Percentiles rank a stretch among this genome's conserved stretches.
These are phyloP conservation scores for Austroboletus eburneus DNA, from an alignment of 768 basidiomycete genomes.

Conservation along the genomic window DNA sequence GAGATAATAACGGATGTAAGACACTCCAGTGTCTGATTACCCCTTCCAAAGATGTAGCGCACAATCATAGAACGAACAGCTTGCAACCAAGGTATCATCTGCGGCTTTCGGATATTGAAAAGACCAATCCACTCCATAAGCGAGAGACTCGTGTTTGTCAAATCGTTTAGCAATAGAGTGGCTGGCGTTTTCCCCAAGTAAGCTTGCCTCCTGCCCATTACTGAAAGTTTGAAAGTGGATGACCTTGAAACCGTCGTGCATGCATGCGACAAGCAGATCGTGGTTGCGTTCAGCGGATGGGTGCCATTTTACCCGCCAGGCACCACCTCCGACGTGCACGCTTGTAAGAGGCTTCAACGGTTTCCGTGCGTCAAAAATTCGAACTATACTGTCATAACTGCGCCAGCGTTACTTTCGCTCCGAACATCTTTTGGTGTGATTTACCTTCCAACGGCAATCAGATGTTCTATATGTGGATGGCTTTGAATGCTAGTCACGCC, in stretches of 20 bases:
- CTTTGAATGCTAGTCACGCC: constrained; percentile 90
- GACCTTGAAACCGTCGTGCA: constrained; percentile 97
- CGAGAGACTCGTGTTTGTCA: constrained; percentile 75
- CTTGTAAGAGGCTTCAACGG: constrained; percentile 51
- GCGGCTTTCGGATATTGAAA: constrained; percentile 32
- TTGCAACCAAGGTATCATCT: constrained; percentile 60
- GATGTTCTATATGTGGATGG: constrained; percentile 72
- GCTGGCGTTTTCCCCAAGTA: constrained; percentile 11
- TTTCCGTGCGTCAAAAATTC: constrained; percentile 79
- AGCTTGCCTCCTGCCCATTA: background rate
- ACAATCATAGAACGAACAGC: constrained; percentile 96
- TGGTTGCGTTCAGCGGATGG: constrained; percentile 59
- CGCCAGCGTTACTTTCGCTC: background rate
- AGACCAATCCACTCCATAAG: constrained; percentile 93
- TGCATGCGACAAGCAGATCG: constrained; percentile 90
- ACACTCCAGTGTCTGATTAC: constrained; percentile 30
- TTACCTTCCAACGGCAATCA: constrained; percentile 90
- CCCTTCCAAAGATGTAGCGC: constrained; percentile 73
- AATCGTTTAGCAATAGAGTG: constrained; percentile 53
- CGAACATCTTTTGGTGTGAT: constrained; percentile 6
- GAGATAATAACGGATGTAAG: background rate
- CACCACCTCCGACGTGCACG: constrained; percentile 82
- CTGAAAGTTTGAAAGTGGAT: constrained; percentile 31
- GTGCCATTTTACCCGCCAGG: constrained; percentile 97
- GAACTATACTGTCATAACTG: constrained; percentile 82